phyloP scores from a whole-genome alignment of 768 basidiomycete species.

The Mycena indigotica region DNA sequence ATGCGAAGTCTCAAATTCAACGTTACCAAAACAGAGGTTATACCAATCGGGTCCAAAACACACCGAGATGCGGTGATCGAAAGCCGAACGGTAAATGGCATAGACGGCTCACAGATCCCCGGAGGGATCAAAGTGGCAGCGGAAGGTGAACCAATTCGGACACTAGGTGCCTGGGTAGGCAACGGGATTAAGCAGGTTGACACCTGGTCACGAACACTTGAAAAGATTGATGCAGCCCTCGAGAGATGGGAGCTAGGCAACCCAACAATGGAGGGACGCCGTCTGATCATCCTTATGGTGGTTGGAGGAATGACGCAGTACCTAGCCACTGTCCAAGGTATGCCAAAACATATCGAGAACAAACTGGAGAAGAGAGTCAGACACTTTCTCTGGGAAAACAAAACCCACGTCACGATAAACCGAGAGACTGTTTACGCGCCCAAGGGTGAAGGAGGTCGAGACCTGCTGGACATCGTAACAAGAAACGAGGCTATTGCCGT shows the following conservation, averaged over 20 bases:
- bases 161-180: constrained; percentile 6
- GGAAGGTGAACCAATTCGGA: constrained; percentile 4
- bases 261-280: too few species aligned
- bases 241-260: constrained; percentile 5
- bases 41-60: constrained; percentile 17
- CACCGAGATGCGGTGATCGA: background rate
- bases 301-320: constrained; percentile 25
- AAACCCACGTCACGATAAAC: constrained; percentile 8
- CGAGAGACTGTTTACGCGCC: constrained; percentile 6
- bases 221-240: constrained; percentile 1
- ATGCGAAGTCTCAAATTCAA: too few species aligned
- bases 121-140: background rate
- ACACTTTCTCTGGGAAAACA: constrained; percentile 14
- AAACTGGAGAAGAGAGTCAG: background rate
- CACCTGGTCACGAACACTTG: background rate
- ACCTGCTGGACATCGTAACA: too few species aligned
- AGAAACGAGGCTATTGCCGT: background rate
- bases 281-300: constrained; percentile 16
- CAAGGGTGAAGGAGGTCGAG: background rate
- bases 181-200: constrained; percentile 2
- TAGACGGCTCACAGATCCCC: background rate
- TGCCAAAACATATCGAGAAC: constrained; percentile 16
- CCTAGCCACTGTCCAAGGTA: constrained; percentile 22
- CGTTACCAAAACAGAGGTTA: constrained; percentile 24
- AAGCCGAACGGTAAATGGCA: constrained; percentile 4